Base-by-base conservation (phyloP, 176 grass and related monocot genomes). In the Musa troglodytarum region DNA sequence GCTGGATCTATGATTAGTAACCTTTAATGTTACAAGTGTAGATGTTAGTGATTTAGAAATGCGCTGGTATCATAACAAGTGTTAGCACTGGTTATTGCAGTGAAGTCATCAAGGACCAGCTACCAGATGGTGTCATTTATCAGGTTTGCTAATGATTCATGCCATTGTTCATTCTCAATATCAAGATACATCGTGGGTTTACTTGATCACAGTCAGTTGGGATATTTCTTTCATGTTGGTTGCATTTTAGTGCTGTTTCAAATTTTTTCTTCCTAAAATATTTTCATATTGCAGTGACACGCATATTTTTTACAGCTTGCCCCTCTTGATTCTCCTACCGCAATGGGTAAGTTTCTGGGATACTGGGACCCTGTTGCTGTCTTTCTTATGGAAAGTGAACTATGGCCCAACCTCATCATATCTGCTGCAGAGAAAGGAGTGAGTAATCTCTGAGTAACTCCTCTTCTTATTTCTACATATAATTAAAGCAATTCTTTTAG, bases 381-480 rank as follows among this genome's bases (percentile, higher is more conserved):
- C 65, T 83, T 94, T 84, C 82, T 99, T 79, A 87, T 99, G 83
- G 95, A 99, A 81, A 99, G 88, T 82, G 90, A 99, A 81, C 84
- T 94, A 56, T 99, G 95, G 90, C 90, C 95, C 74, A 94, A 93
- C 80, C 95, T 99, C 82, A 89, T 99, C 49, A 50, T 98, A 56
- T 89, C 82, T 68, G 88, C 90, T 55, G 63, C 95, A 70, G 70
- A 85, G 25, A 93, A 91, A 87, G 84, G 84, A 74, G 90, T 93
- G 73, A 83, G 81, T 77, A 53, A 17, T 50, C 68, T 26, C 54
- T 23, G 77, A 6, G 20, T 53, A 69, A 71, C 76, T 65, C 28
- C 81, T 77, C 11, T 81, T 19, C 43, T 26, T 26, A 3, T 65
- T 26, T 81, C 16, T 49, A 28, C 53, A 68, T 19, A 61, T 61